phyloP scores from a whole-genome alignment of 352 stramenopile genomes.

The Phytophthora cryptogea region DNA sequence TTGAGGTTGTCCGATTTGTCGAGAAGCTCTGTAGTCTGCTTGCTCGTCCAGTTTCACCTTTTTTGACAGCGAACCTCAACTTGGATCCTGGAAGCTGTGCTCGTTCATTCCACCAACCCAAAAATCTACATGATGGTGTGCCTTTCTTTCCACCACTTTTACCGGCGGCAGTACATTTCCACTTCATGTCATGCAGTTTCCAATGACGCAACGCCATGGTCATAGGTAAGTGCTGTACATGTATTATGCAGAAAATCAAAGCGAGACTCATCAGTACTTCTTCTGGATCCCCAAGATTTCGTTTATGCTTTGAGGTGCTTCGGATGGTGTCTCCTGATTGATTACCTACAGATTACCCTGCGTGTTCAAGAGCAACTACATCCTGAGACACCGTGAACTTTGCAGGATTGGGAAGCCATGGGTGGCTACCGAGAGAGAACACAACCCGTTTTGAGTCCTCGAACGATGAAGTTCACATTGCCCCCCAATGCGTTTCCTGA shows the following conservation, averaged over 20 bases:
- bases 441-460: slow-evolving; percentile 3
- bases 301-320: slow-evolving; percentile 12
- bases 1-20: not conserved
- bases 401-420: slow-evolving; percentile 16
- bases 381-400: slow-evolving; percentile 22
- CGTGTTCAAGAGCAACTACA: slow-evolving; percentile 1
- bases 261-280: not conserved
- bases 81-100: slow-evolving; percentile 8
- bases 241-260: not conserved
- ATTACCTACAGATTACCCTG: slow-evolving; percentile 3
- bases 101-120: slow-evolving; percentile 6
- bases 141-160: slow-evolving; percentile 5
- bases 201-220: too few relatives aligned
- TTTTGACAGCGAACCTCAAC: slow-evolving; percentile 1
- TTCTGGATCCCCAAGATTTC: not conserved
- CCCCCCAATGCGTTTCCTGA: slow-evolving; percentile 41
- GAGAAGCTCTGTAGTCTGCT: not conserved
- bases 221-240: too few relatives aligned
- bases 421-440: slow-evolving; percentile 5
- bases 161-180: not conserved
- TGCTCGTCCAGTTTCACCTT: not conserved
- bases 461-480: slow-evolving; percentile 51
- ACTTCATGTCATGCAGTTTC: not conserved
- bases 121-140: slow-evolving; percentile 7
- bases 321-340: slow-evolving; percentile 4